Conservation (phyloP, 2,329 filamentous ascomycete species). For the Penicillium capsulatum region DNA sequence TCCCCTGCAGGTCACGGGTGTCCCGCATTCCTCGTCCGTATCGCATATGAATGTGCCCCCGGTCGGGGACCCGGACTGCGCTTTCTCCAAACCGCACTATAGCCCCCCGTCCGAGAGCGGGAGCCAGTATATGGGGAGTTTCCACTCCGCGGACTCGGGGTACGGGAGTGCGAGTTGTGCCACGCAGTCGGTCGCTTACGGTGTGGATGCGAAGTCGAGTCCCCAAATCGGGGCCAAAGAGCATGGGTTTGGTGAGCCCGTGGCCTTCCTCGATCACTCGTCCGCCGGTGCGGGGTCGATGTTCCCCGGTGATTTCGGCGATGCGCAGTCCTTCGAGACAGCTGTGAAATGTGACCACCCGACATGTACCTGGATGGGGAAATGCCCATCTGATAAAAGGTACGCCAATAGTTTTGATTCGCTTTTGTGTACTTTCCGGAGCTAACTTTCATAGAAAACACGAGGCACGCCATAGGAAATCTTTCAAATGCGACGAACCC, state of each 20-base stretch:
- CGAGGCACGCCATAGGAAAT: conserved; percentile 63
- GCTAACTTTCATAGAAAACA: conserved; percentile 58
- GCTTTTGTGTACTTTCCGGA: background rate
- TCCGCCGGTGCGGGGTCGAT: conserved; percentile 8
- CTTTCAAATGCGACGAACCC: conserved; percentile 56
- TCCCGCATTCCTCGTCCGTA: conserved; percentile 16
- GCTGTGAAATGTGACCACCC: conserved; percentile 30
- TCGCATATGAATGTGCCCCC: conserved; percentile 19
- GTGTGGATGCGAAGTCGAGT: conserved; percentile 27
- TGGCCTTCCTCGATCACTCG: conserved; percentile 18
- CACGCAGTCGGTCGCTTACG: conserved; percentile 28
- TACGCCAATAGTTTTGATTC: conserved; percentile 9
- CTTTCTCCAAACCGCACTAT: conserved; percentile 25
- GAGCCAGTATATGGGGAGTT: conserved; percentile 29
- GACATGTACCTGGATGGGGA: conserved; percentile 34
- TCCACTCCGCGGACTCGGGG: conserved; percentile 33
- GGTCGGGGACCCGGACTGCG: conserved; percentile 20
- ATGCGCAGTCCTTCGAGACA: background rate
- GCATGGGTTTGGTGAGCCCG: conserved; percentile 19
- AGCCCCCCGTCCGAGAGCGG: conserved; percentile 31
- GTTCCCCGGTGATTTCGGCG: conserved; percentile 5
- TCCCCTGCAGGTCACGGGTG: conserved; percentile 30
- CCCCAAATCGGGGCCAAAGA: conserved; percentile 23
- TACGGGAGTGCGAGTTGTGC: conserved; percentile 33
- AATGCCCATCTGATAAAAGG: conserved; percentile 42